Percentiles rank a stretch among this genome's conserved stretches.
Evolutionary conservation across 805 yeast genomes (phyloP).

Genomic region (Clavispora vitiphila): DNA sequence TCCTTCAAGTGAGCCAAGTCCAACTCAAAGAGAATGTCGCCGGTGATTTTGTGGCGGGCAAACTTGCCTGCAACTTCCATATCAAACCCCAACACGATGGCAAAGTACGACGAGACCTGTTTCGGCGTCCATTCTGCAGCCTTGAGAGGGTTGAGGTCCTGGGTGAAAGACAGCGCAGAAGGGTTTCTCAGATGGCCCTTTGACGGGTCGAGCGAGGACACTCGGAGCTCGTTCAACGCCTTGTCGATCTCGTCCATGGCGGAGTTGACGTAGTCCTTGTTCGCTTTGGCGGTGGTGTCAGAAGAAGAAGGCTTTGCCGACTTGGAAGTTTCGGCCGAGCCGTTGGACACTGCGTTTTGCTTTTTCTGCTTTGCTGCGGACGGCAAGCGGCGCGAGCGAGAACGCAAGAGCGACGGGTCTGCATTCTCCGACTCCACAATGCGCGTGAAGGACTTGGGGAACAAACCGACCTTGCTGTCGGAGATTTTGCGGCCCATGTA

Average conservation of each 20-base stretch:
- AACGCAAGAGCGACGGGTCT: slow-evolving; percentile 29
- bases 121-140: slow-evolving; percentile 75
- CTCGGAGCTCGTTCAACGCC: slow-evolving; percentile 60
- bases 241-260: slow-evolving; percentile 70
- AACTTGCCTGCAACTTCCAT: slow-evolving; percentile 71
- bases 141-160: slow-evolving; percentile 40
- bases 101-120: slow-evolving; percentile 78
- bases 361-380: slow-evolving; percentile 3
- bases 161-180: slow-evolving; percentile 13
- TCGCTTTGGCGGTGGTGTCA: not conserved
- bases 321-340: not conserved
- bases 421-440: slow-evolving; percentile 15
- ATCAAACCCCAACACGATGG: slow-evolving; percentile 65
- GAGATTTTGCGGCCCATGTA: slow-evolving; percentile 78
- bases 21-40: slow-evolving; percentile 76
- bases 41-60: slow-evolving; percentile 83
- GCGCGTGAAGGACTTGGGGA: slow-evolving; percentile 86
- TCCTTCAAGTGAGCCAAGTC: slow-evolving; percentile 87
- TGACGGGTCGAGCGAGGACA: slow-evolving; percentile 13
- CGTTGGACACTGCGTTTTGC: not conserved
- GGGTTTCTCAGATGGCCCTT: slow-evolving; percentile 5
- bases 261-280: slow-evolving; percentile 4
- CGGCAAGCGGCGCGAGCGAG: slow-evolving; percentile 52
- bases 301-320: slow-evolving; percentile 5
- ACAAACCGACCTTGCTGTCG: slow-evolving; percentile 76